Evolutionary conservation across 2,329 filamentous ascomycete genomes (phyloP).

Genomic region (Colletotrichum graminicola): DNA sequence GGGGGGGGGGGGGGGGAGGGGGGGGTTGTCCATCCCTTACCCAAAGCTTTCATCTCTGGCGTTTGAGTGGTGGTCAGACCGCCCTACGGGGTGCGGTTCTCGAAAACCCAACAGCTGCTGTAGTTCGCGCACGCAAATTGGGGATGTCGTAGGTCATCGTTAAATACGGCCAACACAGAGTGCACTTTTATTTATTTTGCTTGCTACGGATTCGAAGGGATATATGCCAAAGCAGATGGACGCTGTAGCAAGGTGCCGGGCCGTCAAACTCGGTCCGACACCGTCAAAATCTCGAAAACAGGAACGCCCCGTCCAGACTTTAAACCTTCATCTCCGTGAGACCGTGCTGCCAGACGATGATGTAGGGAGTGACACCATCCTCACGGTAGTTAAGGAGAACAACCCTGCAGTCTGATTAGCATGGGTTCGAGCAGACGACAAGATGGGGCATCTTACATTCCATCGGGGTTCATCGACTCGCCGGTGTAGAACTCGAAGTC

Average conservation of each 20-base stretch:
- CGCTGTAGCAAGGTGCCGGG: conserved; percentile 38
- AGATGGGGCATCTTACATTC: conserved; percentile 72
- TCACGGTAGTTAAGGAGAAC: conserved; percentile 97
- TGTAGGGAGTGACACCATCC: conserved; percentile 90
- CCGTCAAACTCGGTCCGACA: conserved; percentile 25
- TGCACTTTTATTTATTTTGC: conserved; percentile 38
- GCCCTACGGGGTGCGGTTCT: conserved; percentile 8
- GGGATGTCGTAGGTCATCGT: not conserved
- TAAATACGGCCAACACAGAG: conserved; percentile 34
- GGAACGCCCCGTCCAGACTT: conserved; percentile 45
- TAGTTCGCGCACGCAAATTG: conserved; percentile 12
- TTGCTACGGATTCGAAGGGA: conserved; percentile 43
- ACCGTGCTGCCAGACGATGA: conserved; percentile 96
- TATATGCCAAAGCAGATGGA: conserved; percentile 44
- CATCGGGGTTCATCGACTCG: conserved; percentile 92
- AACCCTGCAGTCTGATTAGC: conserved; percentile 66
- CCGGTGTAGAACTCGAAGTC: conserved; percentile 96
- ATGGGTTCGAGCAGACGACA: conserved; percentile 8
- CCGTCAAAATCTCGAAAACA: conserved; percentile 38
- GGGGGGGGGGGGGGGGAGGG: too few species aligned
- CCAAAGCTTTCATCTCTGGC: conserved; percentile 30
- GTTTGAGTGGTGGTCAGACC: conserved; percentile 29
- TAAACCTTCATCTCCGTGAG: conserved; percentile 93
- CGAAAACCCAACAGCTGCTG: not conserved
- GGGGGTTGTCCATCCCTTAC: not conserved